phyloP scores from a whole-genome alignment of 257 asterid genomes.

The Solanum ahanhuiri region DNA sequence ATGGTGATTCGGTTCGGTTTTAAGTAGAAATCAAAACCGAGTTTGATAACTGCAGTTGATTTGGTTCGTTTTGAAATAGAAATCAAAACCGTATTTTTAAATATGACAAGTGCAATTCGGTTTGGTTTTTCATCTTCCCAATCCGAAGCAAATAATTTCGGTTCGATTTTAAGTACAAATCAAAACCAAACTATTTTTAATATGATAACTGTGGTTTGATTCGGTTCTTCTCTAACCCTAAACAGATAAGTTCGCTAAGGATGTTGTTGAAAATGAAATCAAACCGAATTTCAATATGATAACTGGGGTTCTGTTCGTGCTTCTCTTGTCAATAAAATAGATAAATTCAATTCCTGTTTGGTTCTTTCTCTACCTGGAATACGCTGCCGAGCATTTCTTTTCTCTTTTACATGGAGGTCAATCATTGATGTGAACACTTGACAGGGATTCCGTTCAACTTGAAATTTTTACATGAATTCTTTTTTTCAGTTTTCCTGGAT shows the following conservation, averaged over 20 bases:
- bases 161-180: not conserved
- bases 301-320: not conserved
- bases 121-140: not conserved
- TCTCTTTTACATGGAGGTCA: not conserved
- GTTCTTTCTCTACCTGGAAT: not conserved
- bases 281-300: not conserved
- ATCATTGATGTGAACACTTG: not conserved
- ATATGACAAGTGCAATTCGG: not conserved
- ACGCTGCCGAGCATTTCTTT: not conserved
- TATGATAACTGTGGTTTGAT: not conserved
- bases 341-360: no score
- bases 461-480: no score
- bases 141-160: not conserved
- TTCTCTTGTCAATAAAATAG: not conserved
- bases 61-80: not conserved
- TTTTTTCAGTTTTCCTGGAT: not conserved
- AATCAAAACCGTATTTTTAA: not conserved
- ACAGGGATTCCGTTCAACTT: not conserved
- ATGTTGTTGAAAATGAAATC: not conserved
- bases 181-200: not conserved
- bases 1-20: not conserved
- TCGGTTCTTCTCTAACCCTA: not conserved
- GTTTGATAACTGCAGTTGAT: not conserved
- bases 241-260: not conserved
- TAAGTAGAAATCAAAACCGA: not conserved